Evolutionary conservation across 257 asterid genomes (phyloP).

Genomic region (Scutellaria galericulata): DNA sequence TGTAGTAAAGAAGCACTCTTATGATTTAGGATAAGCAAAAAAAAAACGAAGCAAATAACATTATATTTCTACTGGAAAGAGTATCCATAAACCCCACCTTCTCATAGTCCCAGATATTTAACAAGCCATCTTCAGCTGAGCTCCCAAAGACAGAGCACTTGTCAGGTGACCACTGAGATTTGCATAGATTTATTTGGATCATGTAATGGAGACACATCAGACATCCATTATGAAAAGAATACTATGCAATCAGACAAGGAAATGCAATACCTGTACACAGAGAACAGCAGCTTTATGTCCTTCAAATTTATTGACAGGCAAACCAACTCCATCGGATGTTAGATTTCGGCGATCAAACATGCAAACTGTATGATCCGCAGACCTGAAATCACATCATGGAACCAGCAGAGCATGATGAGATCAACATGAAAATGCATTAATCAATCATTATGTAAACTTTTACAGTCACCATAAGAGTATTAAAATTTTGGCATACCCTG

Average conservation of each 20-base stretch:
- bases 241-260: constrained; percentile 27
- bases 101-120: constrained; percentile 92
- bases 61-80: background rate
- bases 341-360: constrained; percentile 96
- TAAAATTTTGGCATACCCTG: constrained; percentile 64
- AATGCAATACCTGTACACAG: constrained; percentile 82
- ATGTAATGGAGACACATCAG: constrained; percentile 1
- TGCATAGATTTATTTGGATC: constrained; percentile 28
- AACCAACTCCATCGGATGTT: constrained; percentile 71
- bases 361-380: constrained; percentile 89
- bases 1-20: constrained; percentile 18
- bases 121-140: constrained; percentile 92
- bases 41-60: background rate
- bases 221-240: constrained; percentile 12
- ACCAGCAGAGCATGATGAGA: constrained; percentile 36
- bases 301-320: constrained; percentile 76
- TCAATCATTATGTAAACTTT: background rate
- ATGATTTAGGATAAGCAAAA: background rate
- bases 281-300: constrained; percentile 93
- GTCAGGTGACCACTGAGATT: constrained; percentile 92
- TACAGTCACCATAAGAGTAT: constrained; percentile 20
- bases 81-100: constrained; percentile 52
- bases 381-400: constrained; percentile 52
- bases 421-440: constrained; percentile 26
- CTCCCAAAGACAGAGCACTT: constrained; percentile 91